Evolutionary conservation across 2,329 filamentous ascomycete species (phyloP).

Genomic region (Metarhizium rileyi): DNA sequence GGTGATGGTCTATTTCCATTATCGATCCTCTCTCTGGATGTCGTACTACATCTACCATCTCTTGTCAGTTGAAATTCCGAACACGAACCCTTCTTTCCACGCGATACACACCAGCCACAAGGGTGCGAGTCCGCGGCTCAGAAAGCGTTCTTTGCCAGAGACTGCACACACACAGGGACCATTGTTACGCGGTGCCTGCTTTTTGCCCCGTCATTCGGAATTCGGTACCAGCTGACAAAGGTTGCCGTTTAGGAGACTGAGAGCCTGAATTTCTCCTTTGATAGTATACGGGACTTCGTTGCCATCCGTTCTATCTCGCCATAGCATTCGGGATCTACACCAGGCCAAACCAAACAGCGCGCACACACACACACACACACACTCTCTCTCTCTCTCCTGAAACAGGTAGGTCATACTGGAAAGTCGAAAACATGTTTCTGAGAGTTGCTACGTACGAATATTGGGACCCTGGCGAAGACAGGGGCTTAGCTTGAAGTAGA

Average conservation of each 20-base stretch:
- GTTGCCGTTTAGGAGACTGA: background rate
- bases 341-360: no score
- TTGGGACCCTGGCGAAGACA: background rate
- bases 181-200: slow-evolving; percentile 2
- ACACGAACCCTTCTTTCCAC: slow-evolving; percentile 5
- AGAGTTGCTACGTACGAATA: no score
- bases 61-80: slow-evolving; percentile 4
- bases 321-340: no score
- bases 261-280: background rate
- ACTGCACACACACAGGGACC: background rate
- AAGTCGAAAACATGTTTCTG: background rate
- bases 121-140: background rate
- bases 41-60: slow-evolving; percentile 5
- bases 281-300: background rate
- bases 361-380: no score
- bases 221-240: background rate
- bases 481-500: background rate
- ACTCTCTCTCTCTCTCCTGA: no score
- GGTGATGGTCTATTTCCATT: background rate
- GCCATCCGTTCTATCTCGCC: no score
- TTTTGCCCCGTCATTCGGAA: background rate
- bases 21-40: background rate
- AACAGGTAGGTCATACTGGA: background rate
- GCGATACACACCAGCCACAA: slow-evolving; percentile 5
- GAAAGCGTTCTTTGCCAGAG: background rate